A percentile compares a stretch with the other conserved stretches of the same genome.
These are phyloP conservation scores for Conticribra weissflogii DNA, from an alignment of 108 stramenopile species.

Conservation along the genomic window DNA sequence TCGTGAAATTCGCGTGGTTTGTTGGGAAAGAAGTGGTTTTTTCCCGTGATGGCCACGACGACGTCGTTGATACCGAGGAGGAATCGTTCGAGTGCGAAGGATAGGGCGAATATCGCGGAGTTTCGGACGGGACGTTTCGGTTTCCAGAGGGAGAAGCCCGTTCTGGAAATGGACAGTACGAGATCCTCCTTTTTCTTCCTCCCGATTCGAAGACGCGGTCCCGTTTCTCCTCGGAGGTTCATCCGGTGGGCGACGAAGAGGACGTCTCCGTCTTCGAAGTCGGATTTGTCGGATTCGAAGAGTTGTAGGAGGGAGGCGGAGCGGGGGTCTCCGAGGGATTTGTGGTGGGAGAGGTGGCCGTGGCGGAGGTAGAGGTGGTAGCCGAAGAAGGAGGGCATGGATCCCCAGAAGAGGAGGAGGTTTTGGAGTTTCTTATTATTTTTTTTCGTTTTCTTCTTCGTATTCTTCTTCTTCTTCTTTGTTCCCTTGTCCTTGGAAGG, in stretches of 20 bases:
- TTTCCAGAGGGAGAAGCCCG: conserved; percentile 68
- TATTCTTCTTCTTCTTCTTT: no score
- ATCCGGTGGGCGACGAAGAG: conserved; percentile 84
- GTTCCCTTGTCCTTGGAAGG: no score
- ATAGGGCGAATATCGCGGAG: conserved; percentile 51
- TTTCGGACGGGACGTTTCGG: conserved; percentile 51
- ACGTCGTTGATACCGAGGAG: conserved; percentile 74
- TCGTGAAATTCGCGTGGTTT: conserved; percentile 75
- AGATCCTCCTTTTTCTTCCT: conserved; percentile 37
- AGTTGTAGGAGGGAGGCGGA: conserved; percentile 53
- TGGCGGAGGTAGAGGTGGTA: conserved; percentile 78
- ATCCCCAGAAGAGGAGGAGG: conserved; percentile 77
- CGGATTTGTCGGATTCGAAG: conserved; percentile 61
- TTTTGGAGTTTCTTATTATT: no score
- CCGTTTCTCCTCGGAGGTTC: conserved; percentile 71
- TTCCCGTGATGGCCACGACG: conserved; percentile 65
- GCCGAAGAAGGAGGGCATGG: conserved; percentile 75
- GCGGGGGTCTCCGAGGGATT: conserved; percentile 58
- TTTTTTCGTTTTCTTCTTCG: conserved; percentile 48
- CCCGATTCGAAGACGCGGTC: conserved; percentile 53
- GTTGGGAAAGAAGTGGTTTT: conserved; percentile 79
- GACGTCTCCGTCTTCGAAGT: conserved; percentile 86
- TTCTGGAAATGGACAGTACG: conserved; percentile 62
- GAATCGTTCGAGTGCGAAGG: conserved; percentile 71
- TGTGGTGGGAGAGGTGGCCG: conserved; percentile 81